Base-by-base conservation (phyloP, 208 protist species). In the Phytomonas sp. region DNA sequence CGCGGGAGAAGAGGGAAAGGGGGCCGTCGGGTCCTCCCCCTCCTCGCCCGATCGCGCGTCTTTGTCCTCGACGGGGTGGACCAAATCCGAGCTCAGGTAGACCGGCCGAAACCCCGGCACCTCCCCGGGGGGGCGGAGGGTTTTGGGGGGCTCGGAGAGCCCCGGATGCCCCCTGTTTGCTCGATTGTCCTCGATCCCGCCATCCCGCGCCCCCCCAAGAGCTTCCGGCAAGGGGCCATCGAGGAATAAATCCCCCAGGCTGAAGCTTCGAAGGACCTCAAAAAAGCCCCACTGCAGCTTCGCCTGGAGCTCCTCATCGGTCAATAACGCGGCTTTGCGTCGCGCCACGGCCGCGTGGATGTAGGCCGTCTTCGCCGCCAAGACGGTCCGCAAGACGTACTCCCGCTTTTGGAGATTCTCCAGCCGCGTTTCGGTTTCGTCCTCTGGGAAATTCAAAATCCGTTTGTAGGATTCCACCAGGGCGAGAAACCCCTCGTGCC, bases 251-350 rank as follows among this genome's bases (percentile, higher is more conserved):
- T 95, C 91, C 26, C 74, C 80, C 23, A 92, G 64, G 11, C 60
- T 76, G 60, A 95, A 94, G 7, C 78, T 81, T 42, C 86, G 78
- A 1, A 92, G 71, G 29, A 95, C 91, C 29, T 82, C 86, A 69
- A 95, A 95, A 37, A 79, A 72, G 36, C 78, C 81, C 88, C 91
- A 96, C 67, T 93, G 81, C 66, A 96, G 81, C 69, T 80, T 82
- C 19, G 81, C 81, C n/a, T 82, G 83, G 42, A 96, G 75, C 70
- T 86, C 84, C n/a, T 94, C 88, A 56, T 96, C 88, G 4, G 91
- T 94, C 56, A 96, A 75, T 30, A 94, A 73, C 30, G 88, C 91
- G 0, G 88, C 91, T 61, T 91, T 87, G 5, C 82, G 85, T 2
- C 91, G 80, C 8, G 91, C 88, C 26, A 96, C 74, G 5, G 83